Evolutionary conservation across 805 yeast genomes (phyloP).

Genomic region (Kazachstania africana): DNA sequence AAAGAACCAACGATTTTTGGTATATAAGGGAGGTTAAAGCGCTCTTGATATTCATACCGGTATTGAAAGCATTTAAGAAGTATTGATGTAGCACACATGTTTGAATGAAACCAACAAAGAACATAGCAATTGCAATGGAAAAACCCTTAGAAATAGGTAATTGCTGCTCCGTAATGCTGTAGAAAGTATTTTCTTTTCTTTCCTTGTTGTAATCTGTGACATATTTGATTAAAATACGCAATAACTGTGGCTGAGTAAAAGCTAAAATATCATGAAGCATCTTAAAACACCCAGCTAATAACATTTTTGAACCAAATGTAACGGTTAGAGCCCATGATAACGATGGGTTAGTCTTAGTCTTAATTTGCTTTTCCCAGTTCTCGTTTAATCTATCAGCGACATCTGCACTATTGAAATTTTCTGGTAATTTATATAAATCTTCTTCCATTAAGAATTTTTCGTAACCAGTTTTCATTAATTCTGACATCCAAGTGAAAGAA

Average conservation of each 20-base stretch:
- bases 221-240: constrained; percentile 51
- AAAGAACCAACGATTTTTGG: constrained; percentile 53
- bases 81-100: constrained; percentile 71
- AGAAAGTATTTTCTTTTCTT: constrained; percentile 6
- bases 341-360: constrained; percentile 35
- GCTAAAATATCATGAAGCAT: constrained; percentile 66
- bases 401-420: constrained; percentile 42
- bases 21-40: constrained; percentile 58
- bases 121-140: constrained; percentile 67
- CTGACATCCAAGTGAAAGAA: constrained; percentile 87
- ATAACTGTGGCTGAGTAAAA: constrained; percentile 77
- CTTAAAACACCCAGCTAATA: constrained; percentile 64
- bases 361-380: constrained; percentile 50
- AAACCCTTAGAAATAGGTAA: constrained; percentile 64
- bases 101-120: constrained; percentile 62
- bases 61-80: constrained; percentile 60
- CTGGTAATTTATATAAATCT: constrained; percentile 76
- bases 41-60: constrained; percentile 67
- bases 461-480: constrained; percentile 69
- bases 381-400: constrained; percentile 39
- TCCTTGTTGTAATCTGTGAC: constrained; percentile 37
- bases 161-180: constrained; percentile 10
- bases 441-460: constrained; percentile 37
- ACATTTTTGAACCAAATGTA: constrained; percentile 66
- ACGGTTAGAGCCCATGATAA: constrained; percentile 47